Evolutionary conservation across 306 rosid species (phyloP).

Genomic region (Acmispon strigosus): DNA sequence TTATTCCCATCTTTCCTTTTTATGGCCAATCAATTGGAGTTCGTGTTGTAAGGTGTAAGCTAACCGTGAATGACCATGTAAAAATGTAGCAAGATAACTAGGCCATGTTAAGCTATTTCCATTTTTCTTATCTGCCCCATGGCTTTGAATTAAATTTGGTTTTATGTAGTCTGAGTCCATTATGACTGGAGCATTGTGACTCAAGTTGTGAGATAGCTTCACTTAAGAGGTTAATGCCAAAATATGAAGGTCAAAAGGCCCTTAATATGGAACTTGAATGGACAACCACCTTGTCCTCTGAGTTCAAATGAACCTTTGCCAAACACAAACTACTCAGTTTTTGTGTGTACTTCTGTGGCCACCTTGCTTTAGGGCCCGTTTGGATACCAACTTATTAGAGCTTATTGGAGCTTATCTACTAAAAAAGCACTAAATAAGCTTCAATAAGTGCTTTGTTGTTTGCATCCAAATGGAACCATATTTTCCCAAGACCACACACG

Average conservation of each 20-base stretch:
- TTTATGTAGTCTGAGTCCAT: not conserved
- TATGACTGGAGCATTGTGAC: not conserved
- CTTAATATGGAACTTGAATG: not conserved
- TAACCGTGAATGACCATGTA: not conserved
- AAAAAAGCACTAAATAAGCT: too few species aligned
- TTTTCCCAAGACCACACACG: not conserved
- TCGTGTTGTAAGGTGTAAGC: not conserved
- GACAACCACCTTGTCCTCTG: not conserved
- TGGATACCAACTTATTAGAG: too few species aligned
- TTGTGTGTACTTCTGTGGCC: not conserved
- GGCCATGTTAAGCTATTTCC: not conserved
- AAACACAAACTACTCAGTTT: not conserved
- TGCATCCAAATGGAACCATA: too few species aligned
- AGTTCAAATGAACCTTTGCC: not conserved
- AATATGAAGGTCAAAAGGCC: not conserved
- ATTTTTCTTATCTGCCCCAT: not conserved
- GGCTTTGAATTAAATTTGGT: not conserved
- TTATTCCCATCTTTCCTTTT: not conserved
- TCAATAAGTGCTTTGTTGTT: too few species aligned
- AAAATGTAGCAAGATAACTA: not conserved
- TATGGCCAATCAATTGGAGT: not conserved
- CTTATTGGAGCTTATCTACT: too few species aligned
- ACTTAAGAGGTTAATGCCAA: not conserved
- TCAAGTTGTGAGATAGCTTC: too few species aligned
- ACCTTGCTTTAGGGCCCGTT: not conserved